Evolutionary conservation across 177 flowering plant genomes (phyloP).

Genomic region (Vitis hybrid): DNA sequence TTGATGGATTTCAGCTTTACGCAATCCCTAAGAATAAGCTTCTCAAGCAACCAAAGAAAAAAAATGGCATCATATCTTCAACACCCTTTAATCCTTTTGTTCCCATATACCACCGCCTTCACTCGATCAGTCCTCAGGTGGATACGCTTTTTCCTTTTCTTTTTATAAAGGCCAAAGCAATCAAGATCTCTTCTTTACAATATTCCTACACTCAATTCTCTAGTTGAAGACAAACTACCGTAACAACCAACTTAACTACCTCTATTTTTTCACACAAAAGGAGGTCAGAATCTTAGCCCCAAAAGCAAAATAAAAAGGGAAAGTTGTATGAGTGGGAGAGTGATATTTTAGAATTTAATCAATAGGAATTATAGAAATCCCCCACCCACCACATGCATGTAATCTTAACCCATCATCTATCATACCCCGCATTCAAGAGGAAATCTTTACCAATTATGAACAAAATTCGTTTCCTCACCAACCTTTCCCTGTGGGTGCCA

Average conservation of each 20-base stretch:
- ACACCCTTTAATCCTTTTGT: not conserved
- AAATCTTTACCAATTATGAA: not conserved
- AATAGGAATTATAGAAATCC: not conserved
- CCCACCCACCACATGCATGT: constrained; percentile 8
- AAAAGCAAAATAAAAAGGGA: not conserved
- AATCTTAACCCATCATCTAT: constrained; percentile 3
- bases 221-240: constrained; percentile 10
- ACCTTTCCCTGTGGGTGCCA: not conserved
- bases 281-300: constrained; percentile 3
- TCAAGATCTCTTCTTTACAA: not conserved
- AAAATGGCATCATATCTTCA: constrained; percentile 3
- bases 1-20: constrained; percentile 12
- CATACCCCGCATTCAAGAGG: not conserved
- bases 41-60: constrained; percentile 6
- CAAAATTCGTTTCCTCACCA: not conserved
- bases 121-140: not conserved
- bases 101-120: not conserved
- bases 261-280: not conserved
- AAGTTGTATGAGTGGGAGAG: not conserved
- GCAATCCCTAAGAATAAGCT: constrained; percentile 8
- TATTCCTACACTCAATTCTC: not conserved
- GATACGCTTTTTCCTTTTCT: not conserved
- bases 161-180: not conserved
- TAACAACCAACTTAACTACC: constrained; percentile 18
- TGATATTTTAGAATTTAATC: not conserved